These are phyloP conservation scores for Xerocomus minutiporus DNA, from an alignment of 1,284 basidiomycete species.

Conservation along the genomic window DNA sequence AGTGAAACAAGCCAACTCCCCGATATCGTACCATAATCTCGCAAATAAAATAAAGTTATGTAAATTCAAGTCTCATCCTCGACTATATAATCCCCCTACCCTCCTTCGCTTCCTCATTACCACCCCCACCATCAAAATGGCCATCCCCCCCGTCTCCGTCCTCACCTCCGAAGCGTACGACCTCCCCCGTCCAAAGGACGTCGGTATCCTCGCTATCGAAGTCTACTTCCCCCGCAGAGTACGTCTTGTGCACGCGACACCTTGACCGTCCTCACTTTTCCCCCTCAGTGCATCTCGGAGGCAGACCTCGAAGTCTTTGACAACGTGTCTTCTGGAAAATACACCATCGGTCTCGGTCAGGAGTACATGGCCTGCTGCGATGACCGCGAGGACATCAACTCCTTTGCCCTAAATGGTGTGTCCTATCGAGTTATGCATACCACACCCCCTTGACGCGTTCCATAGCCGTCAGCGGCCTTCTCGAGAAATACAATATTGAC, in stretches of 20 bases:
- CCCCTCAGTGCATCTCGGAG: slow-evolving; percentile 83
- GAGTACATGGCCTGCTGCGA: slow-evolving; percentile 98
- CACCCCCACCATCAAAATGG: slow-evolving; percentile 9
- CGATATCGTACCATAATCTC: not conserved
- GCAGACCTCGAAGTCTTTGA: slow-evolving; percentile 94
- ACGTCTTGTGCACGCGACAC: slow-evolving; percentile 36
- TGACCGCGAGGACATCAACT: slow-evolving; percentile 98
- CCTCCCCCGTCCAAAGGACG: slow-evolving; percentile 74
- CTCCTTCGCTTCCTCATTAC: no score
- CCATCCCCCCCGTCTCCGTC: slow-evolving; percentile 16
- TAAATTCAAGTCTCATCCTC: not conserved
- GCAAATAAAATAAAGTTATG: not conserved
- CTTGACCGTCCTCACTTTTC: slow-evolving; percentile 9
- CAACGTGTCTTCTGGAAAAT: slow-evolving; percentile 93
- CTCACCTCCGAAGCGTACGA: slow-evolving; percentile 12
- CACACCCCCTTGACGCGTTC: slow-evolving; percentile 4
- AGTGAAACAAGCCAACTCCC: not conserved
- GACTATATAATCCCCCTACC: not conserved
- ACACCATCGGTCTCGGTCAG: slow-evolving; percentile 98
- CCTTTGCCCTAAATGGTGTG: slow-evolving; percentile 90
- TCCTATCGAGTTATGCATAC: slow-evolving; percentile 7
- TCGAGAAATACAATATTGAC: slow-evolving; percentile 95
- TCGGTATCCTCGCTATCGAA: slow-evolving; percentile 89
- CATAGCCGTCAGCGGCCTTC: slow-evolving; percentile 77
- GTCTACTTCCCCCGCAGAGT: slow-evolving; percentile 92